Percentiles rank a stretch among this genome's conserved stretches.
Conservation (phyloP, 176 grass and related monocot genomes). For the Eragrostis nindensis region DNA sequence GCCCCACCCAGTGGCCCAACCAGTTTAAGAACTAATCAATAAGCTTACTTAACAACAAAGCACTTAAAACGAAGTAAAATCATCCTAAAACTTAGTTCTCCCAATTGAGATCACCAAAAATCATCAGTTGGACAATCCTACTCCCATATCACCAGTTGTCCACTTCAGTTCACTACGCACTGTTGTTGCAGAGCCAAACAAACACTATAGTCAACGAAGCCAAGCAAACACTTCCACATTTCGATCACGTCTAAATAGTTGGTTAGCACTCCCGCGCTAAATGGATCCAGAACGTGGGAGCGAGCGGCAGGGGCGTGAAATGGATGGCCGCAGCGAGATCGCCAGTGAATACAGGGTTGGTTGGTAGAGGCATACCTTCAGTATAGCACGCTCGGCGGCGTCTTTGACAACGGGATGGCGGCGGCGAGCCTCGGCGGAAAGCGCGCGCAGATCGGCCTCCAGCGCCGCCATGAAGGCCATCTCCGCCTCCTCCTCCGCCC, state of each 20-base stretch:
- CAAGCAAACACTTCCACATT: not conserved
- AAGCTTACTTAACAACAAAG: not conserved
- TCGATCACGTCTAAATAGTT: not conserved
- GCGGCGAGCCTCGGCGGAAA: conserved; percentile 93
- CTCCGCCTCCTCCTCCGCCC: conserved; percentile 33
- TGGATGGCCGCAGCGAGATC: conserved; percentile 29
- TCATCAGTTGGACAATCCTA: conserved; percentile 6
- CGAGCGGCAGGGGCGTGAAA: conserved; percentile 8
- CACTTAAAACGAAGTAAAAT: conserved; percentile 22
- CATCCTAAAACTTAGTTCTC: conserved; percentile 7
- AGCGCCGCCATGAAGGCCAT: conserved; percentile 97
- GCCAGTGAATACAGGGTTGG: not conserved
- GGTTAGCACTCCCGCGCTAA: not conserved
- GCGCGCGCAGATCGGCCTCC: conserved; percentile 97
- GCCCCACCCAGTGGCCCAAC: not conserved
- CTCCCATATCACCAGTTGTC: conserved; percentile 24
- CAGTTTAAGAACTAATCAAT: conserved; percentile 19
- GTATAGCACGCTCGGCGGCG: conserved; percentile 86
- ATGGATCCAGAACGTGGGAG: conserved; percentile 36
- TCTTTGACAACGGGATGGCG: conserved; percentile 90
- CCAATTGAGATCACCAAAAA: conserved; percentile 30
- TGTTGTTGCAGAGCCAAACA: conserved; percentile 2
- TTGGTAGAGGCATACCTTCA: conserved; percentile 56
- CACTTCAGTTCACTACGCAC: conserved; percentile 23
- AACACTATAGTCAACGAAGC: conserved; percentile 19